Evolutionary conservation across 768 basidiomycete genomes (phyloP), one percentile per base, ranked within the genome.

Genomic region (Termitomyces bulborhizus): DNA sequence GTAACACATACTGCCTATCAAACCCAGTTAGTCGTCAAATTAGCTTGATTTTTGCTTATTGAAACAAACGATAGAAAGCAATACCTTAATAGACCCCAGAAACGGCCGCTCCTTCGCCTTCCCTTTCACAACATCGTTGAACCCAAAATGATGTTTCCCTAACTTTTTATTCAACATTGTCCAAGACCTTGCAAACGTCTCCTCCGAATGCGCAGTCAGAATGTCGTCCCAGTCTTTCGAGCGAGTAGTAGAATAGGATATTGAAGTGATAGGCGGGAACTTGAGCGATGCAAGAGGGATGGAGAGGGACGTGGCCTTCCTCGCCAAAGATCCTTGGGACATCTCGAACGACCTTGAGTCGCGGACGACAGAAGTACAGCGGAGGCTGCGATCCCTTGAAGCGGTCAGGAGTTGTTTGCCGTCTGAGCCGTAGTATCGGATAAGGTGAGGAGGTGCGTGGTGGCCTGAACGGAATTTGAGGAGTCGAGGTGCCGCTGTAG

Each of bases 221-320:
- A 98, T 86, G 64, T 98, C 94, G 65, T 98, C 96, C 97, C 97
- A 99, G 59, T 99, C 95, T 68, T 93, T 96, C 8, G 90, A 79
- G 27, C 94, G 81, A 0, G 86, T 76, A 1, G 84, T 78, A 1
- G 93, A 93, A 68, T 84, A 88, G 0, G 93, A 83, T 7, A 98
- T 74, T 6, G 88, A 76, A 1, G 83, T 85, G 32, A 97, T 78
- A 0, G 91, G 78, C 13, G 93, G 85, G 47, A 93, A 87, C 69
- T 98, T 97, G 51, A 98, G 79, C 0, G 85, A 86, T 2, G 86
- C 78, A 6, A 93, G 71, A 3, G 92, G 86, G 32, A 94, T 86
- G 15, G 88, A 88, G 7, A 93, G 75, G 0, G 78, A 76, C 0
- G 83, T 81, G 1, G 95, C 88, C 66, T 91, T 94, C 69, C 88